Base-by-base conservation (phyloP, 2,329 filamentous ascomycete species). In the Trichoderma sp. region DNA sequence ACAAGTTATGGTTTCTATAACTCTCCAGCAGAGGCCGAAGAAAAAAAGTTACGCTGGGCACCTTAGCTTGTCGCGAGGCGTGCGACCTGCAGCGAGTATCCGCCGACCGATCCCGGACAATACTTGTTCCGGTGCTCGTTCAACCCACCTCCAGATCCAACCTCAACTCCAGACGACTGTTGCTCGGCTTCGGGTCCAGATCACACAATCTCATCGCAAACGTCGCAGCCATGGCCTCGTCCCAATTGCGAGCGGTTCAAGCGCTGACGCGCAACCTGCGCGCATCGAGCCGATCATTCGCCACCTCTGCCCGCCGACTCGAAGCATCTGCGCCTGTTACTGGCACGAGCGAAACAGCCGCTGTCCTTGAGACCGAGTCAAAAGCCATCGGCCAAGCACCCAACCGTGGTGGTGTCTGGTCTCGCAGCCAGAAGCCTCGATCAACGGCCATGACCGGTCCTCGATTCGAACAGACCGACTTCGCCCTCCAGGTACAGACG, bases 391-490 rank as follows among this genome's bases (percentile, higher is more conserved):
- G 84, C 79, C 95, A 99, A 84, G 92, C 94, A 35, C 95, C 95
- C 25, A 99, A 99, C 84, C 88, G 93, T 70, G 81, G 84, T 69
- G 87, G 81, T 6, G 86, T 92, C 69, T 99, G 95, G 95, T 93
- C 92, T 70, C 83, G 88, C 76, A 97, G 89, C 82, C 95, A 99
- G 85, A 88, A 88, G 80, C 89, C 93, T 45, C 86, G 94, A 75
- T 86, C 88, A 64, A 81, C 89, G 79, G 95, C 93, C 64, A 99
- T 99, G 94, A 89, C 89, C 50, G 95, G 95, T 50, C 95, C 95
- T 72, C 86, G 94, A 74, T 99, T 99, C 76, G 95, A 99, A 85
- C 94, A 98, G 88, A 98, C 93, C 37, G 92, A 97, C 76, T 94
- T 98, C 82, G 88, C 90, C 74, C 82, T 90, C 73, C 95, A 99